These are phyloP conservation scores for Lactarius vividus DNA, from an alignment of 768 basidiomycete species.

Conservation along the genomic window DNA sequence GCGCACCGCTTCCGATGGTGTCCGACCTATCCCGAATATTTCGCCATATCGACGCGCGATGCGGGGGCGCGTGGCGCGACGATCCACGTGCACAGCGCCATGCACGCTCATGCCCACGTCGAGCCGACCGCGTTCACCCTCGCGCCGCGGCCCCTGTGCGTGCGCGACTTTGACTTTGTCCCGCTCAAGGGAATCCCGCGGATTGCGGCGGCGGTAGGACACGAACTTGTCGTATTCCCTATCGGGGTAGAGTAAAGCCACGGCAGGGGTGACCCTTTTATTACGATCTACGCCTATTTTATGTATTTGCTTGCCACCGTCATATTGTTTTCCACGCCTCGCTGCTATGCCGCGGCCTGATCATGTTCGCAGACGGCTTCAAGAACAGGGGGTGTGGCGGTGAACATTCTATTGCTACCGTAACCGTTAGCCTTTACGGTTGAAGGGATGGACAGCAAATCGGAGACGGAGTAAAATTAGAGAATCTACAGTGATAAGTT, in stretches of 20 bases:
- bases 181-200: conserved; percentile 56
- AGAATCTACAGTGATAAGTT: conserved; percentile 23
- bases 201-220: conserved; percentile 65
- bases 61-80: conserved; percentile 42
- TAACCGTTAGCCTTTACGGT: neutral
- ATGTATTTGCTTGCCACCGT: conserved; percentile 1
- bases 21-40: conserved; percentile 69
- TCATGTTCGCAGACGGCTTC: neutral
- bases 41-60: conserved; percentile 65
- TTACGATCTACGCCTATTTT: conserved; percentile 4
- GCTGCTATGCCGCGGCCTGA: neutral
- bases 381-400: neutral
- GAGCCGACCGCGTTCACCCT: conserved; percentile 60
- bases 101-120: conserved; percentile 52
- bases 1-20: conserved; percentile 79
- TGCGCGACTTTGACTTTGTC: conserved; percentile 79
- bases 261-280: neutral
- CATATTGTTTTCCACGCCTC: neutral
- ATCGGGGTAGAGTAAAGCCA: conserved; percentile 57
- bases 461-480: conserved; percentile 9
- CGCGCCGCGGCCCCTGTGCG: conserved; percentile 57
- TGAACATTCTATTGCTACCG: neutral
- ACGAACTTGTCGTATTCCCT: conserved; percentile 55
- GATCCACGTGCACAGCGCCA: conserved; percentile 64
- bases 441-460: neutral